Conservation (phyloP, 1,139 yeast species). For the Geotrichum macrosporum region DNA sequence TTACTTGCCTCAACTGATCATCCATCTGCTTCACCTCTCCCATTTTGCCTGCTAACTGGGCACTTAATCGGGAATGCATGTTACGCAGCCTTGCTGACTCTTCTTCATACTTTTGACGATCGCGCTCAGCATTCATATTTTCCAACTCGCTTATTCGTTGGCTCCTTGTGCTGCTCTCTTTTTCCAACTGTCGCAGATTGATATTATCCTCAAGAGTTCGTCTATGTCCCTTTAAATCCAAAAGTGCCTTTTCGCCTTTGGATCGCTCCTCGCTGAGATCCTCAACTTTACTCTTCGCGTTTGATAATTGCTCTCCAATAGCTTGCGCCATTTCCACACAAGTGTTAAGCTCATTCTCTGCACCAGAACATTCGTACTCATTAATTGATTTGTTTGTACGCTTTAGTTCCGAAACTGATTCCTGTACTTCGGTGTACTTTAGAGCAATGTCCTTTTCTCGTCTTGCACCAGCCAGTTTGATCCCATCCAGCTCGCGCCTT, state of each 20-base stretch:
- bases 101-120: constrained; percentile 59
- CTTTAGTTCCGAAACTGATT: constrained; percentile 22
- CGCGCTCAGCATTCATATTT: constrained; percentile 57
- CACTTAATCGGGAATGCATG: constrained; percentile 53
- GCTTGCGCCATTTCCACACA: constrained; percentile 23
- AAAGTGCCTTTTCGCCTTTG: constrained; percentile 40
- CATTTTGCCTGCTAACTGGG: constrained; percentile 67
- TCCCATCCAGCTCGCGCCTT: constrained; percentile 20
- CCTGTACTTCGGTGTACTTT: constrained; percentile 19
- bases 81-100: constrained; percentile 54
- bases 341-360: constrained; percentile 19
- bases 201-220: constrained; percentile 54
- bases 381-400: constrained; percentile 19
- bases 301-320: constrained; percentile 12
- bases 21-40: constrained; percentile 86
- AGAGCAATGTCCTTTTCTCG: constrained; percentile 23
- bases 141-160: constrained; percentile 45
- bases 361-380: constrained; percentile 21
- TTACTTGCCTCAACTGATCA: constrained; percentile 58
- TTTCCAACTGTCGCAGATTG: constrained; percentile 46
- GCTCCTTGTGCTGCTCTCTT: constrained; percentile 23
- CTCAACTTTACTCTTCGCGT: constrained; percentile 26
- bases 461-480: constrained; percentile 22
- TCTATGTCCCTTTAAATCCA: constrained; percentile 50
- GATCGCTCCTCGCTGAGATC: constrained; percentile 24